A percentile compares a stretch with the other conserved stretches of the same genome.
phyloP scores from a whole-genome alignment of 2,329 filamentous ascomycete genomes.

The Aspergillus nomiae region DNA sequence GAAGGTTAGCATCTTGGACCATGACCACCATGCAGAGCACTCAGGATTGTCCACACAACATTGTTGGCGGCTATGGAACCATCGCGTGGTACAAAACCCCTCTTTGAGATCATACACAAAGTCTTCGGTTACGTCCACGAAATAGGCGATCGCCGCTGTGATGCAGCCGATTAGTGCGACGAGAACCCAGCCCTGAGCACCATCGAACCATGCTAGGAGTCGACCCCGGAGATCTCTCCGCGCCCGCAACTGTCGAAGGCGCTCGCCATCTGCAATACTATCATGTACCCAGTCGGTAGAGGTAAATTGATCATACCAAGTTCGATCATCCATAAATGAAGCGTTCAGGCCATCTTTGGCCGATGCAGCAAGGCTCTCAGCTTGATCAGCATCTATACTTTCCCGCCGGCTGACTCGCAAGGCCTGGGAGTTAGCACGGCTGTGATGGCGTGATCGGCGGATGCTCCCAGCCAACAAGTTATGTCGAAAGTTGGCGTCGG shows the following conservation, averaged over 20 bases:
- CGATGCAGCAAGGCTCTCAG: conserved; percentile 39
- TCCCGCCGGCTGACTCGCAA: conserved; percentile 55
- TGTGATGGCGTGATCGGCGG: conserved; percentile 48
- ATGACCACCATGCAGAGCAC: conserved; percentile 64
- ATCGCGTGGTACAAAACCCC: conserved; percentile 74
- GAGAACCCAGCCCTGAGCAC: conserved; percentile 89
- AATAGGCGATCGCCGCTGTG: conserved; percentile 82
- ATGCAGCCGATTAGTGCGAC: conserved; percentile 86
- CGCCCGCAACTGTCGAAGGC: conserved; percentile 78
- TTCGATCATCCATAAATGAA: conserved; percentile 76
- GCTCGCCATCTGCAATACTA: conserved; percentile 89
- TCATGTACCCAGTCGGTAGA: conserved; percentile 99
- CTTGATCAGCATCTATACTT: conserved; percentile 56
- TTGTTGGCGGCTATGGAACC: conserved; percentile 71
- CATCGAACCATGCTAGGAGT: conserved; percentile 74
- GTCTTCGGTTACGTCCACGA: conserved; percentile 83
- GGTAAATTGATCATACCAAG: conserved; percentile 99
- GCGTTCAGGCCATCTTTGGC: conserved; percentile 56
- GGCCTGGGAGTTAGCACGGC: conserved; percentile 52
- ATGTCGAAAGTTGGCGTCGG: conserved; percentile 37
- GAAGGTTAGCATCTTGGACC: conserved; percentile 65
- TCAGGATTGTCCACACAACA: conserved; percentile 61
- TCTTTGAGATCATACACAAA: conserved; percentile 88
- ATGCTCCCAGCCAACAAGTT: conserved; percentile 38
- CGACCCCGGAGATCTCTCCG: conserved; percentile 85